phyloP scores from a whole-genome alignment of 805 yeast species.

The Blastobotrys robertii region DNA sequence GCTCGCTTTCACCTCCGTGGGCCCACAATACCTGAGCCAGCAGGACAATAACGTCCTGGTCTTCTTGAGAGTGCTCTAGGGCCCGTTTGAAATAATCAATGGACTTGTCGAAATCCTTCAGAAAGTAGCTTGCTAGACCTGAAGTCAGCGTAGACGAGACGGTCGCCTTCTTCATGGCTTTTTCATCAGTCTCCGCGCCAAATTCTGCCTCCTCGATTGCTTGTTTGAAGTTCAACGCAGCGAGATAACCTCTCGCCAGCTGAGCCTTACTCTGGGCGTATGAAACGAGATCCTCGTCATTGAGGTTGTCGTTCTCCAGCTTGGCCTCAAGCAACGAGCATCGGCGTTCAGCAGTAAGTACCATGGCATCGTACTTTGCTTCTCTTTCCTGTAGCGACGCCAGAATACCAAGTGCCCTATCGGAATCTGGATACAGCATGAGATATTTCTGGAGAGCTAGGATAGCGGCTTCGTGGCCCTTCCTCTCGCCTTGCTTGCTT shows the following conservation, averaged over 20 bases:
- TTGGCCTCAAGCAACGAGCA: constrained; percentile 41
- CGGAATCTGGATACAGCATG: constrained; percentile 32
- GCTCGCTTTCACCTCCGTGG: constrained; percentile 63
- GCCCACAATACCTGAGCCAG: constrained; percentile 75
- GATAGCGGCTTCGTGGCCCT: constrained; percentile 17
- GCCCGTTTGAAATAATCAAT: constrained; percentile 57
- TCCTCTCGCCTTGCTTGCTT: constrained; percentile 26
- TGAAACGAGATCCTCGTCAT: constrained; percentile 30
- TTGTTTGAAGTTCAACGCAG: constrained; percentile 40
- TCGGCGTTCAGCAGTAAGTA: constrained; percentile 36
- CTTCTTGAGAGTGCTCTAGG: constrained; percentile 45
- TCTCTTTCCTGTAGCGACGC: constrained; percentile 50
- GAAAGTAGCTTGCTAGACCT: constrained; percentile 66
- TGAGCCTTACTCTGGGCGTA: constrained; percentile 59
- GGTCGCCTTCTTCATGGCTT: constrained; percentile 14
- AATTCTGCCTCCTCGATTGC: constrained; percentile 56
- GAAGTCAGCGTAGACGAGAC: constrained; percentile 53
- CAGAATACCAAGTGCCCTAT: constrained; percentile 20
- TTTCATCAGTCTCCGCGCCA: constrained; percentile 35
- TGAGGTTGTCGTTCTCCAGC: constrained; percentile 49
- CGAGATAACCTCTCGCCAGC: constrained; percentile 62
- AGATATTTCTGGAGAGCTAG: constrained; percentile 43
- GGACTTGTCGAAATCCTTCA: constrained; percentile 52
- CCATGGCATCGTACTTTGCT: constrained; percentile 49
- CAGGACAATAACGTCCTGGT: constrained; percentile 58